phyloP scores from a whole-genome alignment of 352 stramenopile species.

The Phytophthora multivora region DNA sequence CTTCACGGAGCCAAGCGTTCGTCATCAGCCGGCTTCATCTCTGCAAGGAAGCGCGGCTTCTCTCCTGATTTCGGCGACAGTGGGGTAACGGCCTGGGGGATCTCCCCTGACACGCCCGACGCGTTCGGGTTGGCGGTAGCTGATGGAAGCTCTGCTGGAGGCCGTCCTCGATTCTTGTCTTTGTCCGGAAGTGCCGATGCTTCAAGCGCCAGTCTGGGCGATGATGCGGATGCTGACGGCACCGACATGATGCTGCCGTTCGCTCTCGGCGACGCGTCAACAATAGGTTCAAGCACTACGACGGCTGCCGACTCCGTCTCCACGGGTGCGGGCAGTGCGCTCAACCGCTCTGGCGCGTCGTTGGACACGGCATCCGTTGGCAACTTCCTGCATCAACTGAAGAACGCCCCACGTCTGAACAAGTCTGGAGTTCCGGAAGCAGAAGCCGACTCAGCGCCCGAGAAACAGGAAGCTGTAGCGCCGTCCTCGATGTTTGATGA shows the following conservation, averaged over 20 bases:
- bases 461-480: conserved; percentile 5
- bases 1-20: conserved; percentile 25
- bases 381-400: conserved; percentile 81
- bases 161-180: conserved; percentile 52
- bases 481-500: conserved; percentile 66
- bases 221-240: conserved; percentile 27
- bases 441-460: neutral
- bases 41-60: conserved; percentile 51
- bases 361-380: conserved; percentile 72
- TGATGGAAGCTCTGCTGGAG: conserved; percentile 22
- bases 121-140: conserved; percentile 62
- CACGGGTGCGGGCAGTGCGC: conserved; percentile 18
- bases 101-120: conserved; percentile 72
- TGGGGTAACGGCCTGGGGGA: conserved; percentile 58
- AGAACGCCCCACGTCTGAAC: conserved; percentile 68
- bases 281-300: conserved; percentile 39
- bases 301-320: conserved; percentile 52
- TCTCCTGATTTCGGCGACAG: conserved; percentile 70
- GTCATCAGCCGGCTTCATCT: conserved; percentile 18
- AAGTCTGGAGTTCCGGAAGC: neutral
- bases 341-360: conserved; percentile 20
- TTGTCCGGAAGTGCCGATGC: conserved; percentile 27
- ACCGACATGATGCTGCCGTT: conserved; percentile 70
- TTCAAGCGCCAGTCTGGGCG: conserved; percentile 5
- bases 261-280: conserved; percentile 50